These are phyloP conservation scores for Euphrasia confusa DNA, from an alignment of 257 asterid species.

Conservation along the genomic window DNA sequence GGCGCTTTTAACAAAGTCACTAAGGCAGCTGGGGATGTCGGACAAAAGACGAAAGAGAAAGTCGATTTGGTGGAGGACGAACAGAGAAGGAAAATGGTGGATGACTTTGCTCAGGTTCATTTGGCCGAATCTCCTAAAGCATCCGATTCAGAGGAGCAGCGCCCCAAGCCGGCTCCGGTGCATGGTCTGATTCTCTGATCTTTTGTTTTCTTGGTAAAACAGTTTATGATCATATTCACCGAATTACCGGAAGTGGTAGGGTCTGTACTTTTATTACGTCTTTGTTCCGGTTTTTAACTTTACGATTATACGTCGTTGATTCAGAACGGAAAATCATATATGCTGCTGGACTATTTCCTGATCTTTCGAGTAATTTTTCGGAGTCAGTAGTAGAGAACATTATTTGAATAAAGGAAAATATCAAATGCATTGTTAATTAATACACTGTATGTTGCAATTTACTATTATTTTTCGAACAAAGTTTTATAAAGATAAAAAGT, in stretches of 20 bases:
- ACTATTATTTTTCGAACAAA: too few species aligned
- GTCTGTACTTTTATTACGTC: too few species aligned
- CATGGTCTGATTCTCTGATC: constrained; percentile 60
- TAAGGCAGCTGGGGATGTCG: constrained; percentile 68
- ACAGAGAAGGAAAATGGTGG: constrained; percentile 56
- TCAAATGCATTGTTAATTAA: too few species aligned
- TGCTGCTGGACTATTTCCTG: too few species aligned
- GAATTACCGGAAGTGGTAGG: too few species aligned
- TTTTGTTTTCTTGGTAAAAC: constrained; percentile 20
- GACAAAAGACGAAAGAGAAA: constrained; percentile 63
- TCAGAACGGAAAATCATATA: too few species aligned
- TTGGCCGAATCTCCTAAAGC: constrained; percentile 63
- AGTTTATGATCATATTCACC: background rate
- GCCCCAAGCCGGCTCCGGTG: constrained; percentile 48
- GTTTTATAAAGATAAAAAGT: background rate
- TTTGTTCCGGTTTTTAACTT: too few species aligned
- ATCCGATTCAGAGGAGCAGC: constrained; percentile 44
- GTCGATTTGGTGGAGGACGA: constrained; percentile 54
- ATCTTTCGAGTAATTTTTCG: too few species aligned
- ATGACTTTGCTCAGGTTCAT: constrained; percentile 60
- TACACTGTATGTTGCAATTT: too few species aligned
- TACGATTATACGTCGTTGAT: too few species aligned
- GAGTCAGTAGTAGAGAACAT: too few species aligned
- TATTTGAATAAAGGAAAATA: background rate
- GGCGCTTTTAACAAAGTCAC: constrained; percentile 60